phyloP scores from a whole-genome alignment of 2,329 filamentous ascomycete species.

The Aspergillus arachidicola region DNA sequence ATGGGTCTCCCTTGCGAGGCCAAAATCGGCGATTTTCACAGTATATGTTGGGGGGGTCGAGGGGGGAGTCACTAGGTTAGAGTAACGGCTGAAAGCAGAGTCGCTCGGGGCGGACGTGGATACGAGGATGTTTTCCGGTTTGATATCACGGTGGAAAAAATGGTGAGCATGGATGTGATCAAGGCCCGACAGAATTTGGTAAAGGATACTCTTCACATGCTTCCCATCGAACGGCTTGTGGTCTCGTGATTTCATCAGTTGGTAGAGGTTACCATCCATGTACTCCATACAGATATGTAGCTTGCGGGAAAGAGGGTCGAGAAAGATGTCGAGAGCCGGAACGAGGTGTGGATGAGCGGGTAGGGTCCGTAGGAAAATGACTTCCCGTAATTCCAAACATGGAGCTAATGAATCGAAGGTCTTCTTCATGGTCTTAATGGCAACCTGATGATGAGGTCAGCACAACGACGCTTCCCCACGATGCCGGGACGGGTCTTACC shows the following conservation, averaged over 20 bases:
- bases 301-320: constrained; percentile 94
- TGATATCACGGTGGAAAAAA: constrained; percentile 99
- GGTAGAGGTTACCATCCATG: constrained; percentile 99
- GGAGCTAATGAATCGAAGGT: constrained; percentile 89
- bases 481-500: constrained; percentile 58
- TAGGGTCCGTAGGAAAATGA: constrained; percentile 90
- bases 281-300: constrained; percentile 99
- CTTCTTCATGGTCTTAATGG: constrained; percentile 99
- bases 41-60: constrained; percentile 92
- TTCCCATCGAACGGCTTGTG: constrained; percentile 88
- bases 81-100: constrained; percentile 90
- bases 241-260: constrained; percentile 97
- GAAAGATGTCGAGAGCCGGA: constrained; percentile 96
- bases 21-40: constrained; percentile 98
- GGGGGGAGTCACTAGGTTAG: constrained; percentile 87
- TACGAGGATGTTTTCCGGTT: constrained; percentile 97
- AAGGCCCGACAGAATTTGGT: constrained; percentile 92
- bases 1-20: constrained; percentile 93
- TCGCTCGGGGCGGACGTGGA: constrained; percentile 86
- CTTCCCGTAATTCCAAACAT: constrained; percentile 91
- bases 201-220: constrained; percentile 96
- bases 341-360: constrained; percentile 89
- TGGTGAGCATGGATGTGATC: constrained; percentile 96
- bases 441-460: constrained; percentile 64
- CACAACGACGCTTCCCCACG: constrained; percentile 2